These are phyloP conservation scores for Amniculicola lignicola DNA, from an alignment of 495 filamentous ascomycete genomes.

Conservation along the genomic window DNA sequence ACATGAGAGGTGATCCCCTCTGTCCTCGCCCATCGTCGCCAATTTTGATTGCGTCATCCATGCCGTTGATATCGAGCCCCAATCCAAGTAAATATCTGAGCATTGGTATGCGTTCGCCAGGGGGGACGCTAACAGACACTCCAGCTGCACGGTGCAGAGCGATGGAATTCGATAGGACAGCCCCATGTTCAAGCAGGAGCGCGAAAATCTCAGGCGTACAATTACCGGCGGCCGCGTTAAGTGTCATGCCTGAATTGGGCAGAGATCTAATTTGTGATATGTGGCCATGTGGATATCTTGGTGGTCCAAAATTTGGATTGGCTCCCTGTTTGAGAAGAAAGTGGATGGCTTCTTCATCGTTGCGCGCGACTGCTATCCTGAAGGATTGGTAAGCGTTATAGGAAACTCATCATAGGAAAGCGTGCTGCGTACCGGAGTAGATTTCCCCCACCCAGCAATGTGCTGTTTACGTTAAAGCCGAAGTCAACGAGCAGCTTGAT, in stretches of 20 bases:
- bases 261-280: not conserved
- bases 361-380: not conserved
- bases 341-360: not conserved
- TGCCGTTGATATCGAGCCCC: not conserved
- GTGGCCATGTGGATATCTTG: not conserved
- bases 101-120: not conserved
- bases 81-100: not conserved
- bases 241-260: not conserved
- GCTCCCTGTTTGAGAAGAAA: constrained; percentile 2
- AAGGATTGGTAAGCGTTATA: not conserved
- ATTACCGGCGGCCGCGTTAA: not conserved
- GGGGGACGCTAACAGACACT: not conserved
- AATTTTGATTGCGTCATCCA: not conserved
- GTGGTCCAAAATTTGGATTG: constrained; percentile 4
- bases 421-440: not conserved
- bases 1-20: not conserved
- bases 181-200: constrained; percentile 1
- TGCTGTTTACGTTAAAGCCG: not conserved
- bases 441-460: not conserved
- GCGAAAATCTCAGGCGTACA: constrained; percentile 4
- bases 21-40: not conserved
- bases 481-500: constrained; percentile 2
- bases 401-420: not conserved
- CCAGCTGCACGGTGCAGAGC: constrained; percentile 1
- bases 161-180: not conserved